Evolutionary conservation across 2,329 filamentous ascomycete genomes (phyloP).

Genomic region (Colletotrichum sp.): DNA sequence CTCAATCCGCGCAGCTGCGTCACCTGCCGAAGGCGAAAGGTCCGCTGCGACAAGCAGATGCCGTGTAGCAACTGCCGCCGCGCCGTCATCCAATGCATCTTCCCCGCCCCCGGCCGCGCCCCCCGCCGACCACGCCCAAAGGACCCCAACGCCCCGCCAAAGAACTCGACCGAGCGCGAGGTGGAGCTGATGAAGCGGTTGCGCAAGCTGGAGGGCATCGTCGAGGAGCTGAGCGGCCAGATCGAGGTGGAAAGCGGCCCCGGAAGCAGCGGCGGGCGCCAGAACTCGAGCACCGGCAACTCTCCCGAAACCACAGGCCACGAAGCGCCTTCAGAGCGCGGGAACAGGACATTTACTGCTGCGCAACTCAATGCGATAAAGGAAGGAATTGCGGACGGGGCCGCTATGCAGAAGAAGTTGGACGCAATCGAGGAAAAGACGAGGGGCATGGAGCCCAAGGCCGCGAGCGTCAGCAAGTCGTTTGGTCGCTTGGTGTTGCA

Average conservation of each 20-base stretch:
- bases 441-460: conserved; percentile 16
- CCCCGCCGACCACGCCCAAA: conserved; percentile 71
- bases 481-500: conserved; percentile 75
- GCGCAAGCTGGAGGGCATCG: conserved; percentile 76
- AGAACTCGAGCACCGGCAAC: conserved; percentile 26
- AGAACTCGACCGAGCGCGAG: conserved; percentile 66
- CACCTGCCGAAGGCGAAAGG: conserved; percentile 63
- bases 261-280: conserved; percentile 23
- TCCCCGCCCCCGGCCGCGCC: conserved; percentile 75
- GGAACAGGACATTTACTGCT: background rate
- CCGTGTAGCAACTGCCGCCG: conserved; percentile 78
- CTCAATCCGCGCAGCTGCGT: conserved; percentile 56
- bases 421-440: conserved; percentile 25
- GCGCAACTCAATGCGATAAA: background rate
- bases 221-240: conserved; percentile 71
- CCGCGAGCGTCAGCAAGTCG: conserved; percentile 46
- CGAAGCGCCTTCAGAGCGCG: conserved; percentile 9
- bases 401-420: background rate
- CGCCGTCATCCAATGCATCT: conserved; percentile 74
- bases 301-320: conserved; percentile 33
- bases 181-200: conserved; percentile 75
- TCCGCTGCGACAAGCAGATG: conserved; percentile 80
- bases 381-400: background rate
- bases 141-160: conserved; percentile 66
- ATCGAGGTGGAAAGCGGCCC: conserved; percentile 55